A percentile compares a stretch with the other conserved stretches of the same genome.
These are phyloP conservation scores for Rhizoclosmatium sp. DNA, from an alignment of 192 early-diverging fungal species.

Conservation along the genomic window DNA sequence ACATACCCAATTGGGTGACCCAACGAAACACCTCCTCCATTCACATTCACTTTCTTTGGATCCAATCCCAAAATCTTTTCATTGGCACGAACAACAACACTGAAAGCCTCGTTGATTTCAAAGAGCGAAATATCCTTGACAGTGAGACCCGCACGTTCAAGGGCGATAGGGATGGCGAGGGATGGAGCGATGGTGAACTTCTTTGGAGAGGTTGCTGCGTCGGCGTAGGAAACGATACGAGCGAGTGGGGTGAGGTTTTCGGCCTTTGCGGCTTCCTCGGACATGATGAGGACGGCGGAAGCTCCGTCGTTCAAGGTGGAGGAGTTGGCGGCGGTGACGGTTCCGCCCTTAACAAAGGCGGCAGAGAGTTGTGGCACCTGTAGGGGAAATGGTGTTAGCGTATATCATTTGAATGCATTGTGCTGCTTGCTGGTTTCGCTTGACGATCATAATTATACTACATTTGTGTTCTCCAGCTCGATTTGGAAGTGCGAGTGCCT, in stretches of 20 bases:
- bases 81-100: conserved; percentile 90
- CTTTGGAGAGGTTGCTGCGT: conserved; percentile 88
- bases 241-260: conserved; percentile 88
- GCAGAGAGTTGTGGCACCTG: conserved; percentile 67
- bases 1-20: conserved; percentile 90
- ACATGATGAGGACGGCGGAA: conserved; percentile 87
- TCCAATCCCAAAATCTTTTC: conserved; percentile 83
- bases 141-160: conserved; percentile 82
- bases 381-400: no score
- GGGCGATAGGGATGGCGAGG: conserved; percentile 89
- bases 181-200: conserved; percentile 97
- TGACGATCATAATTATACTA: no score
- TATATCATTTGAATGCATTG: no score
- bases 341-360: conserved; percentile 89
- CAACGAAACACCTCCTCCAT: conserved; percentile 92
- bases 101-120: conserved; percentile 98
- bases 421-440: no score
- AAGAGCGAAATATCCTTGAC: conserved; percentile 89
- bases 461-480: no score
- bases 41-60: conserved; percentile 85
- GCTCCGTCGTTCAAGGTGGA: conserved; percentile 97
- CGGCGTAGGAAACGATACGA: conserved; percentile 84
- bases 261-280: conserved; percentile 74
- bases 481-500: no score
- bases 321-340: conserved; percentile 96